Evolutionary conservation across 306 rosid species (phyloP), one percentile per base, ranked within the genome.

Genomic region (Urtica urens): DNA sequence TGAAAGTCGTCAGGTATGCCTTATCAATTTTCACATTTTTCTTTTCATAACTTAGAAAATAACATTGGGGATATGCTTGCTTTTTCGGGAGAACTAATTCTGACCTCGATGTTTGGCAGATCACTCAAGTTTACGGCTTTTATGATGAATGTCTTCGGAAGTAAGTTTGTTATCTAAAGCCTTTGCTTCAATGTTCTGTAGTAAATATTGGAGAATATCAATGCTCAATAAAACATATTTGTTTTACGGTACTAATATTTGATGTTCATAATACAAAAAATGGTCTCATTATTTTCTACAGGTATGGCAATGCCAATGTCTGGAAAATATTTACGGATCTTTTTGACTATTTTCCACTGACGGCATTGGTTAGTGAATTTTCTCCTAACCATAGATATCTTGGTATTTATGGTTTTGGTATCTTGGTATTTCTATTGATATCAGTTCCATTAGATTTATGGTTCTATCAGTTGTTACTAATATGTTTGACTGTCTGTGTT

Each of bases 251-350:
- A 27, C 28, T 46, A 17, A 22, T 17, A 48, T 31, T 18, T 30
- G 55, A 50, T 50, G 55, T 29, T 33, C 7, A 18, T 39, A 23
- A 33, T 21, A 33, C 16, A 48, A 31, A 34, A 7, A 29, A 29
- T 26, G 2, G 7, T 11, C 46, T 49, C 39, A 11, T 28, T 12
- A 38, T 27, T 44, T 55, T 49, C 49, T 63, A 57, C 88, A 92
- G 99, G 81, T 92, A 92, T 75, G 96, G 99, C 46, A 92, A 68
- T 68, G 99, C 96, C 49, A 92, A 57, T 65, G 96, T 92, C 31
- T 92, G 99, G 99, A 92, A 92, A 87, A 86, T 59, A 61, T 92
- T 92, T 61, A 92, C 99, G 3, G 99, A 92, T 71, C 96, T 92
- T 65, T 92, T 92, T 54, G 99, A 92, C 74, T 92, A 69, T 75